These are phyloP conservation scores for Quercus parvula DNA, from an alignment of 306 rosid genomes.

Conservation along the genomic window DNA sequence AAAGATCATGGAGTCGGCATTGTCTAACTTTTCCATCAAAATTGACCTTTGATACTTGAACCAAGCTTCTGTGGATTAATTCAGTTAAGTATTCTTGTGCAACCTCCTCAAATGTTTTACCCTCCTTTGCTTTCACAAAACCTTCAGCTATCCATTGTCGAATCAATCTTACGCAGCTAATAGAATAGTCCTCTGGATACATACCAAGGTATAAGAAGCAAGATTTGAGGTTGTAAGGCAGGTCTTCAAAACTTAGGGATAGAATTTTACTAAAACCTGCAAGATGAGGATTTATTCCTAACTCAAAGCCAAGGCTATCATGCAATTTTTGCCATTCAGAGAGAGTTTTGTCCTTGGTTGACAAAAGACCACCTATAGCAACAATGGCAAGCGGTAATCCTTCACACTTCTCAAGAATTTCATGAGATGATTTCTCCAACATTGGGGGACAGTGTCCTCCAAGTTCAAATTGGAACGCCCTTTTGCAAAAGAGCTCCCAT, in stretches of 20 bases:
- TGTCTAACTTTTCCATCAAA: too few relatives aligned
- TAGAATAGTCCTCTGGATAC: conserved; percentile 9
- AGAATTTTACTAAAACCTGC: not conserved
- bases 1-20: too few relatives aligned
- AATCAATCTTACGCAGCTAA: not conserved
- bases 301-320: not conserved
- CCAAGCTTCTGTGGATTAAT: not conserved
- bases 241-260: not conserved
- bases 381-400: conserved; percentile 9
- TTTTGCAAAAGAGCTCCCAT: not conserved
- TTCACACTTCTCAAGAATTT: not conserved
- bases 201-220: conserved; percentile 20
- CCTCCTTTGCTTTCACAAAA: not conserved
- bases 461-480: not conserved
- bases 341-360: not conserved
- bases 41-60: too few relatives aligned
- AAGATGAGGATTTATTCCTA: not conserved
- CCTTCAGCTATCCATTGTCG: conserved; percentile 6
- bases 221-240: not conserved
- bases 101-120: not conserved
- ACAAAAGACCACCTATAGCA: not conserved
- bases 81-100: not conserved
- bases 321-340: not conserved
- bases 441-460: not conserved
- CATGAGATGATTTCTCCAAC: not conserved